These are phyloP conservation scores for Malus hybrid DNA, from an alignment of 331 rosid species.

Conservation along the genomic window DNA sequence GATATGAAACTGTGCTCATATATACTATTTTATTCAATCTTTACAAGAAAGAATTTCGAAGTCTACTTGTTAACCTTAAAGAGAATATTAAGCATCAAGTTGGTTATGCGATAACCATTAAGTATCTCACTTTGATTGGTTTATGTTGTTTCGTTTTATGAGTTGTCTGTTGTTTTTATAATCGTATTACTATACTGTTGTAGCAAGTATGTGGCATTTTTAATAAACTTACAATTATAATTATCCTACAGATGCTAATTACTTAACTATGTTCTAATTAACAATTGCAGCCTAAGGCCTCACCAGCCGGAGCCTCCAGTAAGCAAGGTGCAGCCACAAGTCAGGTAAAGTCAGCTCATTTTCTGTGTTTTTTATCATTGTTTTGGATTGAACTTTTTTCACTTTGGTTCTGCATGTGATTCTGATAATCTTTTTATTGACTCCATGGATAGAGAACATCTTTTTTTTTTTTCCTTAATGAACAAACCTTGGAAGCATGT, in stretches of 20 bases:
- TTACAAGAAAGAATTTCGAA: background rate
- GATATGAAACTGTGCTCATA: background rate
- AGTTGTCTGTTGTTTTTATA: background rate
- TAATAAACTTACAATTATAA: too few species aligned
- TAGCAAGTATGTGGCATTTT: too few species aligned
- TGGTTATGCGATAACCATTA: background rate
- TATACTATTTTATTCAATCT: background rate
- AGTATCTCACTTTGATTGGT: background rate
- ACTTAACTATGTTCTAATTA: background rate
- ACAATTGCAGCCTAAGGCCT: constrained; percentile 20
- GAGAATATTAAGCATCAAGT: background rate
- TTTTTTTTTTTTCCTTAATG: background rate
- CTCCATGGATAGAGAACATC: background rate
- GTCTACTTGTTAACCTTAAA: background rate
- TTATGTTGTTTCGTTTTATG: background rate
- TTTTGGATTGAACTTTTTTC: background rate
- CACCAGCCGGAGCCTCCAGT: constrained; percentile 29
- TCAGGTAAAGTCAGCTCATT: constrained; percentile 15
- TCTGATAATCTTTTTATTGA: background rate
- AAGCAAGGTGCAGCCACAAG: constrained; percentile 23
- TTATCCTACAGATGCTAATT: background rate
- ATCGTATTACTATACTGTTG: background rate
- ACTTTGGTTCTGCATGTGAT: background rate
- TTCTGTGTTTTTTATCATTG: background rate
- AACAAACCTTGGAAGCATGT: background rate